A percentile compares a stretch with the other conserved stretches of the same genome.
phyloP scores from a whole-genome alignment of 1,139 yeast species.

The Kazachstania sp. region DNA sequence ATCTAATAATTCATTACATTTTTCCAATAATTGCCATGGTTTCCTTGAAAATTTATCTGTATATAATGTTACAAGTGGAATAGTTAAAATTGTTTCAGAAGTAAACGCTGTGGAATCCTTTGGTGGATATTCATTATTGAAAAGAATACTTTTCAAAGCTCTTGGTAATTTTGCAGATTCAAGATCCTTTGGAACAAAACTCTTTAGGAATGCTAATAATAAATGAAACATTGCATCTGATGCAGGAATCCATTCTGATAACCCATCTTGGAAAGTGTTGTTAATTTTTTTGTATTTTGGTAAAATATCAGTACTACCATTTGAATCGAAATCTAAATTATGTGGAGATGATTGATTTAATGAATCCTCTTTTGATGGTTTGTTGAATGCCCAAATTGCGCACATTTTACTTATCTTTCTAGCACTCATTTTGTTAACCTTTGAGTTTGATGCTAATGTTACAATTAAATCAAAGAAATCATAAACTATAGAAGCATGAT shows the following conservation, averaged over 20 bases:
- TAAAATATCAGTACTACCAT: not conserved
- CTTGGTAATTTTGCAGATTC: conserved; percentile 50
- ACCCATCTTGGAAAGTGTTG: conserved; percentile 55
- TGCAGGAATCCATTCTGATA: conserved; percentile 70
- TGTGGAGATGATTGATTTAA: conserved; percentile 1
- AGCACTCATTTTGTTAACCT: conserved; percentile 69
- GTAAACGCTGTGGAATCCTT: conserved; percentile 34
- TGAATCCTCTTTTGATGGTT: conserved; percentile 19
- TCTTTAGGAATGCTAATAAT: conserved; percentile 64
- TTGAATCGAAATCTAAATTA: conserved; percentile 18
- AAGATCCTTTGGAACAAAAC: conserved; percentile 62
- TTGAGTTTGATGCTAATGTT: conserved; percentile 74
- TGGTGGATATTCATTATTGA: conserved; percentile 63
- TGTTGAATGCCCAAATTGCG: conserved; percentile 78
- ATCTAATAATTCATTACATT: conserved; percentile 51
- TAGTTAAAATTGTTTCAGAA: conserved; percentile 42
- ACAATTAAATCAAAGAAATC: conserved; percentile 78
- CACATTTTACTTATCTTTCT: conserved; percentile 74
- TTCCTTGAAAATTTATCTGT: conserved; percentile 54
- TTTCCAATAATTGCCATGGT: conserved; percentile 42
- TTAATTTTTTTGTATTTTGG: conserved; percentile 10
- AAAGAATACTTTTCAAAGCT: conserved; percentile 52
- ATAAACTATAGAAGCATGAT: conserved; percentile 83
- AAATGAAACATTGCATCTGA: conserved; percentile 83
- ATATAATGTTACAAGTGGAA: conserved; percentile 60